These are phyloP conservation scores for Xerocomus potaroensis DNA, from an alignment of 768 basidiomycete species.

Conservation along the genomic window DNA sequence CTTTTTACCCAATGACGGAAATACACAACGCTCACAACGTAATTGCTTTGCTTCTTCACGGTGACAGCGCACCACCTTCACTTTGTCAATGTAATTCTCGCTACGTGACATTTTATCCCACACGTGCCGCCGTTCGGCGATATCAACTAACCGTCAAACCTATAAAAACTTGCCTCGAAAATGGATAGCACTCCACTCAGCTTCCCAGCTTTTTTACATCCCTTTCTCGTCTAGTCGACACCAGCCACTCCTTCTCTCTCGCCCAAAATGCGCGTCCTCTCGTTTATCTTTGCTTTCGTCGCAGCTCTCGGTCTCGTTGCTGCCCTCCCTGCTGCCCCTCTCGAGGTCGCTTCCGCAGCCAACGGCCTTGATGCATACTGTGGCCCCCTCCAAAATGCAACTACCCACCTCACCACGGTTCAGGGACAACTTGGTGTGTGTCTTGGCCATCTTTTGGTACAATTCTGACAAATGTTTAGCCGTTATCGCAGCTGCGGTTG, in stretches of 20 bases:
- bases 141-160: not conserved
- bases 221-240: not conserved
- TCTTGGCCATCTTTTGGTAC: too few relatives aligned
- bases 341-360: too few relatives aligned
- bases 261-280: constrained; percentile 25
- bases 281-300: constrained; percentile 19
- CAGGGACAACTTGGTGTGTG: too few relatives aligned
- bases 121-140: not conserved
- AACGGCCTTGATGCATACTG: too few relatives aligned
- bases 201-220: not conserved
- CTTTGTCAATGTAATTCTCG: too few relatives aligned
- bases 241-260: constrained; percentile 13
- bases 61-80: too few relatives aligned
- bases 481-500: too few relatives aligned
- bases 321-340: constrained; percentile 9
- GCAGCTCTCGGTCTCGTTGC: constrained; percentile 15
- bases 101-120: not conserved
- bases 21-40: too few relatives aligned
- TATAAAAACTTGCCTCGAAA: constrained; percentile 3
- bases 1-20: too few relatives aligned
- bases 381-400: not conserved
- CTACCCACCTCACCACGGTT: too few relatives aligned
- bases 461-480: too few relatives aligned
- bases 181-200: not conserved
- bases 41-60: too few relatives aligned